Percentiles rank a stretch among this genome's conserved stretches.
Evolutionary conservation across 495 filamentous ascomycete genomes (phyloP).

Genomic region (Xanthoparmelia taractica): DNA sequence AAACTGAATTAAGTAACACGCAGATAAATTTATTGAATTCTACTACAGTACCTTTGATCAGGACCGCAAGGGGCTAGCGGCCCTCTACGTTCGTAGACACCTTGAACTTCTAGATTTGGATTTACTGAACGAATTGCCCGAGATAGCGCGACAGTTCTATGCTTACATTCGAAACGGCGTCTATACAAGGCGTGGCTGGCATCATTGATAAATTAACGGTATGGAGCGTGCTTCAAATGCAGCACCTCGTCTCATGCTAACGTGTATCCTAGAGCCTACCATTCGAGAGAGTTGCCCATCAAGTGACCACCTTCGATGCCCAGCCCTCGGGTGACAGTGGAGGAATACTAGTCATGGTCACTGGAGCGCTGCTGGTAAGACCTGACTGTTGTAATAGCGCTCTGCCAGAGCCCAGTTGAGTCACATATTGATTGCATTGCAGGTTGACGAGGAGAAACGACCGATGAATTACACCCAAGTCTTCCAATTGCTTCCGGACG

Average conservation of each 20-base stretch:
- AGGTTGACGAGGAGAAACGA: constrained; percentile 75
- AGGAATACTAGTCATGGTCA: constrained; percentile 75
- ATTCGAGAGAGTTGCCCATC: constrained; percentile 70
- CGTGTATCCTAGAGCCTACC: constrained; percentile 53
- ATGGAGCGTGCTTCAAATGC: constrained; percentile 25
- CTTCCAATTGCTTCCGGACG: constrained; percentile 72
- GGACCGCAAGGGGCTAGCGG: constrained; percentile 50
- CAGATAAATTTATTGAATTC: constrained; percentile 76
- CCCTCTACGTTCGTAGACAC: constrained; percentile 65
- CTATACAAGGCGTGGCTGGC: constrained; percentile 45
- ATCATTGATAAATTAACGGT: constrained; percentile 79
- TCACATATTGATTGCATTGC: not conserved
- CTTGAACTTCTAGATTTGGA: not conserved
- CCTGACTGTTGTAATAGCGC: not conserved
- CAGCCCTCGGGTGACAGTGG: constrained; percentile 39
- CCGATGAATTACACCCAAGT: constrained; percentile 80
- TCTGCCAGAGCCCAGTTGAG: too few species aligned
- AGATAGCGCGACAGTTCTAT: constrained; percentile 73
- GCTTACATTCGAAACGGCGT: constrained; percentile 77
- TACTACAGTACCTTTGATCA: constrained; percentile 84
- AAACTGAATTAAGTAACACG: constrained; percentile 1
- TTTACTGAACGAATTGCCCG: not conserved
- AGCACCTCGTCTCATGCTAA: not conserved
- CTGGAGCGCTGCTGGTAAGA: constrained; percentile 71
- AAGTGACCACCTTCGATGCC: constrained; percentile 61